phyloP scores from a whole-genome alignment of 345 rosid species.

The Eucalyptus regnans region DNA sequence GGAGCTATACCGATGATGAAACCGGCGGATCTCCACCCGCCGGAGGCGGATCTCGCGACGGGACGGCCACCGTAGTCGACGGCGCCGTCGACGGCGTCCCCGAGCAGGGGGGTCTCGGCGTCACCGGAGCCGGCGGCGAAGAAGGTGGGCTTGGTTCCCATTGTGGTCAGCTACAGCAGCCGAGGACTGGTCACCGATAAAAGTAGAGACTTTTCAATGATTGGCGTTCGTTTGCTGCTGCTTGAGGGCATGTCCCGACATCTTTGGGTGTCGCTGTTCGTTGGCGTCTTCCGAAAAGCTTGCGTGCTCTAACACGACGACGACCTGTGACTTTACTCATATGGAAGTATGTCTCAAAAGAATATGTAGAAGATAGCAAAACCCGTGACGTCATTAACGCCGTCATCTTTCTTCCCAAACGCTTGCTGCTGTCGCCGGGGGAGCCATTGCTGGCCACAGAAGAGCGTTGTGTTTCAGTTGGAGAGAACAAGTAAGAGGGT shows the following conservation, averaged over 20 bases:
- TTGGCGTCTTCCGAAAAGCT: background rate
- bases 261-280: background rate
- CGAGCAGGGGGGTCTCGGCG: background rate
- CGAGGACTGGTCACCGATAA: background rate
- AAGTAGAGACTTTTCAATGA: background rate
- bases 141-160: conserved; percentile 1
- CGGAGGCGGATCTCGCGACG: conserved; percentile 9
- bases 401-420: background rate
- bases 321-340: background rate
- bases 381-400: background rate
- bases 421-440: background rate
- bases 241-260: background rate
- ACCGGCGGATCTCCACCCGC: conserved; percentile 35
- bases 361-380: background rate
- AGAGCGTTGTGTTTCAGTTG: background rate
- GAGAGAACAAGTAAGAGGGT: background rate
- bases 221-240: background rate
- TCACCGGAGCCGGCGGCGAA: conserved; percentile 12
- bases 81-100: conserved; percentile 4
- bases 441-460: background rate
- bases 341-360: background rate
- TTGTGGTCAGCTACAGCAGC: background rate
- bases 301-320: background rate
- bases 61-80: conserved; percentile 11
- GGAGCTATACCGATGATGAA: conserved; percentile 19